These are phyloP conservation scores for Candida ficus DNA, from an alignment of 805 yeast species.

Conservation along the genomic window DNA sequence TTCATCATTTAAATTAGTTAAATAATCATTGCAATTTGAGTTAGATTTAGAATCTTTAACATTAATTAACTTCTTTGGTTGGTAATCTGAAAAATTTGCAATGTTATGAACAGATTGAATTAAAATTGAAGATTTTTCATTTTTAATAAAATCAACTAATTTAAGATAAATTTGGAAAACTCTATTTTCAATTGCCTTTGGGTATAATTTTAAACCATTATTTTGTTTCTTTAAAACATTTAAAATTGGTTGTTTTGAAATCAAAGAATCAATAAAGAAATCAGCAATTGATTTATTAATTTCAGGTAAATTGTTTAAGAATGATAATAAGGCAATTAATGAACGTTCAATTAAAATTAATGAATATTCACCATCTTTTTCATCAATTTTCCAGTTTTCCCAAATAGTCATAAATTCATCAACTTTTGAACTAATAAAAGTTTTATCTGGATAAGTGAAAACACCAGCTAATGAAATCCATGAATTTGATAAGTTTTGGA, in stretches of 20 bases:
- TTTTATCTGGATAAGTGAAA: slow-evolving; percentile 50
- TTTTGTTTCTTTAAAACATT: slow-evolving; percentile 9
- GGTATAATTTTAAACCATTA: neutral
- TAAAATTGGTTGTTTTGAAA: slow-evolving; percentile 10
- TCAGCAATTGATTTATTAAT: slow-evolving; percentile 42
- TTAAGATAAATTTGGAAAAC: slow-evolving; percentile 40
- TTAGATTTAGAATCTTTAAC: neutral
- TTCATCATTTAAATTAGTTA: slow-evolving; percentile 11
- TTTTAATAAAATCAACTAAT: slow-evolving; percentile 21
- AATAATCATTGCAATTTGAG: slow-evolving; percentile 9
- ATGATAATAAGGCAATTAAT: slow-evolving; percentile 50
- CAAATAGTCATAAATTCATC: slow-evolving; percentile 59
- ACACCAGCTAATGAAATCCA: slow-evolving; percentile 65
- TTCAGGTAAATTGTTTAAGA: slow-evolving; percentile 34
- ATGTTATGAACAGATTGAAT: slow-evolving; percentile 37
- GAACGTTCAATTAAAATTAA: slow-evolving; percentile 54
- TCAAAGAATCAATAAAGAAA: slow-evolving; percentile 36
- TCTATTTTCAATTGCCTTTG: slow-evolving; percentile 36
- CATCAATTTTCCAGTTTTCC: slow-evolving; percentile 50
- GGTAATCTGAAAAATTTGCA: slow-evolving; percentile 32
- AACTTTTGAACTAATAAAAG: slow-evolving; percentile 47
- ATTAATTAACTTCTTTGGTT: neutral
- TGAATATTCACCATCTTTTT: slow-evolving; percentile 32
- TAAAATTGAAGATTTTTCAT: slow-evolving; percentile 25
- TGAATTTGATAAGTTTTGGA: slow-evolving; percentile 38